Evolutionary conservation across 2,329 filamentous ascomycete genomes (phyloP).

Genomic region (Aspergillus chevalieri): DNA sequence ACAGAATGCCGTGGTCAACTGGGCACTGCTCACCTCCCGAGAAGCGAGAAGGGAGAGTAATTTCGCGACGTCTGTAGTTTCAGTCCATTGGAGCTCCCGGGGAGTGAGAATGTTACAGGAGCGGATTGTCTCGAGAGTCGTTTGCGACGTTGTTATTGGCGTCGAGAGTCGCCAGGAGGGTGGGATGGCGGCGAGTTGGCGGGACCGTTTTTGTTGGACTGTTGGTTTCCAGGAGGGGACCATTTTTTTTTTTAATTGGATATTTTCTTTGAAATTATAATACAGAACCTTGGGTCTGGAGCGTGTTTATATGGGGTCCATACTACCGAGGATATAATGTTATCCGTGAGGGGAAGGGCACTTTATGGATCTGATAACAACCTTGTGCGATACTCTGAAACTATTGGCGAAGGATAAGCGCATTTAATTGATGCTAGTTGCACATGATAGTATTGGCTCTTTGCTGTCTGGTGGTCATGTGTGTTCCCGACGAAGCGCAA

Average conservation of each 20-base stretch:
- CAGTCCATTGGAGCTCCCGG: conserved; percentile 18
- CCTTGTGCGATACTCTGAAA: too few species aligned
- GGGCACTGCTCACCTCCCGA: conserved; percentile 6
- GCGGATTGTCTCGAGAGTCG: conserved; percentile 13
- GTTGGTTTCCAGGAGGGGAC: conserved; percentile 14
- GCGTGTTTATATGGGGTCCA: neutral
- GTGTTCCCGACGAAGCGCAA: too few species aligned
- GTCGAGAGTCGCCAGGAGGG: conserved; percentile 16
- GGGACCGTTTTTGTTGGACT: conserved; percentile 14
- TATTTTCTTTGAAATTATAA: neutral
- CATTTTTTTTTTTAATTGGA: neutral
- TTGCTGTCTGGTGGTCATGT: too few species aligned
- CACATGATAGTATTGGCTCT: too few species aligned
- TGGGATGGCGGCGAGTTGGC: conserved; percentile 16
- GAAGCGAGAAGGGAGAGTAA: conserved; percentile 11
- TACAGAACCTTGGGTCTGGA: too few species aligned
- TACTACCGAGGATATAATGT: neutral
- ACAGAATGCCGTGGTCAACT: conserved; percentile 15
- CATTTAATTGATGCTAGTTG: too few species aligned
- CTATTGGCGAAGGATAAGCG: too few species aligned
- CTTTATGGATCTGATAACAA: too few species aligned
- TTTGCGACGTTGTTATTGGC: conserved; percentile 4
- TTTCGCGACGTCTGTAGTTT: conserved; percentile 12
- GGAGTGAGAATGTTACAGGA: conserved; percentile 13
- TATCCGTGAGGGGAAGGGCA: neutral